Evolutionary conservation across 2,329 filamentous ascomycete species (phyloP), one percentile per base, ranked within the genome.

Genomic region (Gremmenia infestans): DNA sequence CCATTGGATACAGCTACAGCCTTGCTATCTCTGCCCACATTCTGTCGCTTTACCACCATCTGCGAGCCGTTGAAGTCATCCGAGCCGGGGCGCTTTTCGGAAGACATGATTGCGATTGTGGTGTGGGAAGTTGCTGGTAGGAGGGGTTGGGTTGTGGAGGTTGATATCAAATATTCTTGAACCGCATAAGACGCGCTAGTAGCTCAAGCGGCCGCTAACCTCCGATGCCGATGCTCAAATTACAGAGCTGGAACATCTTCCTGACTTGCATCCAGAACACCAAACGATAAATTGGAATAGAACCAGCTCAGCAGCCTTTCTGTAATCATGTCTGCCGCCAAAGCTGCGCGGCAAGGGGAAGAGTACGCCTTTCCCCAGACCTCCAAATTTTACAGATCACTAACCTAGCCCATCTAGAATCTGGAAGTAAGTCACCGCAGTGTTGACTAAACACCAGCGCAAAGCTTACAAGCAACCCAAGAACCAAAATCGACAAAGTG

Each of bases 401-500:
- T 70, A 63, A 70, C 60, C 39, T n/a, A 8, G 15, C 5, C 39
- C 39, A 42, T 5, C 39, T 23, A 72, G 70, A 60, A 68, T 71
- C 54, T 72, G 70, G 70, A 72, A 72, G 70, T 72, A 61, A 70
- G 69, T 67, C 45, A 23, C 37, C 51, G 54, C 28, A 17, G 53
- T 25, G 28, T 37, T 48, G 32, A 23, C 40, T 22, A 15, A 28
- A 48, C 48, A 12, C 45, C 15, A 56, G 36, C 51, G 19, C 12
- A 61, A 53, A 65, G 59, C 68, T 74, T 63, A 74, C 65, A 47
- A 15, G 46, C 28, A 32, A 37, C 50, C 32, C 47, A 72, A 97
- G 93, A 76, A 95, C 90, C 58, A 88, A 91, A 68, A 88, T 97
- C 69, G 93, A 97, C 75, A 97, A 97, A 75, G 91, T 97, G 77